These are phyloP conservation scores for Pezicula carpinea DNA, from an alignment of 2,329 filamentous ascomycete species.

Conservation along the genomic window DNA sequence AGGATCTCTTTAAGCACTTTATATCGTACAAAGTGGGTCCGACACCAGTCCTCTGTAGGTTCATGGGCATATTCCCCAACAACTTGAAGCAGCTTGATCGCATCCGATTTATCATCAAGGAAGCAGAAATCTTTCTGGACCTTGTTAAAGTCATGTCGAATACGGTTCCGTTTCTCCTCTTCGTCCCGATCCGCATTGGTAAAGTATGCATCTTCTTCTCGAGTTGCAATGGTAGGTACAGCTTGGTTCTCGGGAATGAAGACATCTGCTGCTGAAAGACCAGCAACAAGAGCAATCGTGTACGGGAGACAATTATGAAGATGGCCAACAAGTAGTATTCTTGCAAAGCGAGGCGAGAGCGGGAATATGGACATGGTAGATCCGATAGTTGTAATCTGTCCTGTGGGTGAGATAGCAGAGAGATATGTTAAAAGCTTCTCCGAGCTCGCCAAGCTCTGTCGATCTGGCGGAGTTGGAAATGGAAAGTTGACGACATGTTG, in stretches of 20 bases:
- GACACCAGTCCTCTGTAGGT: slow-evolving; percentile 69
- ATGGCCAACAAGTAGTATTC: slow-evolving; percentile 86
- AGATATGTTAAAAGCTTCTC: slow-evolving; percentile 85
- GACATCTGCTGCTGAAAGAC: slow-evolving; percentile 80
- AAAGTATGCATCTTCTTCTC: slow-evolving; percentile 46
- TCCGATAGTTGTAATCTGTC: slow-evolving; percentile 77
- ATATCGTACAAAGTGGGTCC: slow-evolving; percentile 75
- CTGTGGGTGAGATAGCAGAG: slow-evolving; percentile 67
- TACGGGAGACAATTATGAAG: slow-evolving; percentile 78
- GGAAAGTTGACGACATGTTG: slow-evolving; percentile 91
- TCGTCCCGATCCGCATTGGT: slow-evolving; percentile 66
- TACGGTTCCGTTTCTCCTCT: slow-evolving; percentile 63
- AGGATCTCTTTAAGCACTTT: slow-evolving; percentile 85
- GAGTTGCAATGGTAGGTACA: slow-evolving; percentile 51
- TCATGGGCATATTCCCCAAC: slow-evolving; percentile 83
- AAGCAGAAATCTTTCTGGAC: slow-evolving; percentile 76
- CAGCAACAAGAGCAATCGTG: slow-evolving; percentile 82
- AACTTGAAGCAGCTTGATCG: slow-evolving; percentile 83
- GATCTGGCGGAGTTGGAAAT: slow-evolving; percentile 85
- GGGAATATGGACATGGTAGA: slow-evolving; percentile 84
- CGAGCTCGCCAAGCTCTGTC: slow-evolving; percentile 70
- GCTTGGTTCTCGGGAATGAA: slow-evolving; percentile 80
- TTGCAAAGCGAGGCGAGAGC: slow-evolving; percentile 82
- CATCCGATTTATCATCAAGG: slow-evolving; percentile 79
- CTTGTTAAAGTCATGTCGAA: slow-evolving; percentile 57